A percentile compares a stretch with the other conserved stretches of the same genome.
These are phyloP conservation scores for Macrolepiota dolichaula DNA, from an alignment of 768 basidiomycete species.

Conservation along the genomic window DNA sequence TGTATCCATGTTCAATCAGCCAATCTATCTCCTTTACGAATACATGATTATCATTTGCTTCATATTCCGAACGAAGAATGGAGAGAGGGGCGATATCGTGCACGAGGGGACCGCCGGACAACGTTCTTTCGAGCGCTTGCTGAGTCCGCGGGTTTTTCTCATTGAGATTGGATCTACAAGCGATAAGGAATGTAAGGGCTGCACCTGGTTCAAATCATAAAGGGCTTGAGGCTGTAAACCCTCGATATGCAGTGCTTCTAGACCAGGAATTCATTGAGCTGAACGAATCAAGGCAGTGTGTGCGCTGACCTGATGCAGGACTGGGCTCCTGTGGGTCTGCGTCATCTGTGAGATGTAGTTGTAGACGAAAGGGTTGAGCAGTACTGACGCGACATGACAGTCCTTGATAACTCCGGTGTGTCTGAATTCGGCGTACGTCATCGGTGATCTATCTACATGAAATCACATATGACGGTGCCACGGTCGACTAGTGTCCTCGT, in stretches of 20 bases:
- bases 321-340: not conserved
- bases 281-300: too few species aligned
- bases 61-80: constrained; percentile 63
- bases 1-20: constrained; percentile 61
- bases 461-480: not conserved
- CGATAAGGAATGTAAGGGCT: not conserved
- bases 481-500: not conserved
- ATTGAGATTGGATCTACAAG: not conserved
- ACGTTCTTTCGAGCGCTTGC: constrained; percentile 32
- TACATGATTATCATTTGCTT: constrained; percentile 42
- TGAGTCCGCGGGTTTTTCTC: not conserved
- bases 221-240: constrained; percentile 5
- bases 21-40: constrained; percentile 78
- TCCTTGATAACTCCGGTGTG: not conserved
- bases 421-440: not conserved
- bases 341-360: not conserved
- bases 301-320: not conserved
- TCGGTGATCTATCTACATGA: not conserved
- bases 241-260: not conserved
- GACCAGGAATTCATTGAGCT: too few species aligned
- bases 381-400: constrained; percentile 8
- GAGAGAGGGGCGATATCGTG: constrained; percentile 49
- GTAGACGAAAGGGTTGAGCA: not conserved
- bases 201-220: constrained; percentile 25
- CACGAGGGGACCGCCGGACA: constrained; percentile 49